Percentiles rank a stretch among this genome's conserved stretches.
Conservation (phyloP, 345 rosid genomes). For the Lepidium africanum region DNA sequence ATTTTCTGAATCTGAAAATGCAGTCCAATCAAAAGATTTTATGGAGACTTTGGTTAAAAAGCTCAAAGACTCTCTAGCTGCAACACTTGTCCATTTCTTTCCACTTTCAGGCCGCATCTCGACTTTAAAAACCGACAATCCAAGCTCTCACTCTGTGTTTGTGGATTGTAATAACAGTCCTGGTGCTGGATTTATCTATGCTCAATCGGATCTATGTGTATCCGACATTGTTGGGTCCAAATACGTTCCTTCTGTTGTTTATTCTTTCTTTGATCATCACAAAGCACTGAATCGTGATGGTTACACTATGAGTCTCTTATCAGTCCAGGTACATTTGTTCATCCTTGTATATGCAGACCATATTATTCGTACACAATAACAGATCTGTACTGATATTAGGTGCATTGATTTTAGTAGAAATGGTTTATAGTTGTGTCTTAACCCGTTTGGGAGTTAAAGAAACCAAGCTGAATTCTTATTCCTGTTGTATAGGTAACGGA, state of each 20-base stretch:
- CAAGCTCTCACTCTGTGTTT: conserved; percentile 34
- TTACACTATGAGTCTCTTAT: conserved; percentile 39
- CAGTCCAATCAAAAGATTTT: conserved; percentile 20
- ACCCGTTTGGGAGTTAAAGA: too few species aligned
- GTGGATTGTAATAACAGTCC: conserved; percentile 59
- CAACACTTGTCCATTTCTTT: conserved; percentile 55
- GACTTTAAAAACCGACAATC: background rate
- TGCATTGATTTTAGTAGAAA: too few species aligned
- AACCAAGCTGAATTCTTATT: too few species aligned
- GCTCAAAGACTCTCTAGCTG: conserved; percentile 49
- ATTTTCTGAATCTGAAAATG: background rate
- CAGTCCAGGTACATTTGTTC: conserved; percentile 35
- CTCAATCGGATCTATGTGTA: conserved; percentile 30
- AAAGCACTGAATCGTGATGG: conserved; percentile 56
- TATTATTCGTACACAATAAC: too few species aligned
- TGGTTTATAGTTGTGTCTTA: too few species aligned
- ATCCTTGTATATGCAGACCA: background rate
- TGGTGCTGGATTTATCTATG: conserved; percentile 62
- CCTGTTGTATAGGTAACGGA: too few species aligned
- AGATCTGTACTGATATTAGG: too few species aligned
- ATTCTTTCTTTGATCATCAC: conserved; percentile 64
- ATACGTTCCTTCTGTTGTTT: conserved; percentile 48
- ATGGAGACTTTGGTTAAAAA: conserved; percentile 29
- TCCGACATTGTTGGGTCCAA: conserved; percentile 45
- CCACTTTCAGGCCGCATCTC: conserved; percentile 67